Percentiles rank a stretch among this genome's conserved stretches.
phyloP scores from a whole-genome alignment of 2,329 filamentous ascomycete species.

The Diaporthe humulicola region DNA sequence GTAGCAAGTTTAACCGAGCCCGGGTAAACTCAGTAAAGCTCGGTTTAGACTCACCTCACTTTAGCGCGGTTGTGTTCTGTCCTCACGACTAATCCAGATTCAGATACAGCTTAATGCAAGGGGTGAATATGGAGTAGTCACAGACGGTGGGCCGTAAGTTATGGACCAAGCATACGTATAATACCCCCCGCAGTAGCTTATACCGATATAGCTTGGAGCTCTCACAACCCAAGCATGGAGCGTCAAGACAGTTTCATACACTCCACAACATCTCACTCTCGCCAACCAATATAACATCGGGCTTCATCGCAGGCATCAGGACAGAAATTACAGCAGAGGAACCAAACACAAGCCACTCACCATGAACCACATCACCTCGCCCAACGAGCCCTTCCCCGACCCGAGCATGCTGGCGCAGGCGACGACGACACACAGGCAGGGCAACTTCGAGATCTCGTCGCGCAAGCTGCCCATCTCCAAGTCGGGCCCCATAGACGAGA shows the following conservation, averaged over 20 bases:
- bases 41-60: too few relatives aligned
- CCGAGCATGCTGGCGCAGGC: conserved; percentile 63
- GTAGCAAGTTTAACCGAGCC: too few relatives aligned
- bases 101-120: too few relatives aligned
- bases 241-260: conserved; percentile 1
- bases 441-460: conserved; percentile 80
- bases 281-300: background rate
- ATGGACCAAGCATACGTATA: background rate
- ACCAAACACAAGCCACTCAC: conserved; percentile 7
- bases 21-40: too few relatives aligned
- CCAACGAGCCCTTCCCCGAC: conserved; percentile 68
- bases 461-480: conserved; percentile 97
- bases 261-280: background rate
- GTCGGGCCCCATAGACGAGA: conserved; percentile 87
- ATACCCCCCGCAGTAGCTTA: background rate
- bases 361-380: conserved; percentile 57
- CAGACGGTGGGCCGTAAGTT: background rate
- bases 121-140: too few relatives aligned
- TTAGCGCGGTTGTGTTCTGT: too few relatives aligned
- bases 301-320: background rate
- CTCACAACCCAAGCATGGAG: conserved; percentile 9
- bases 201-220: conserved; percentile 1
- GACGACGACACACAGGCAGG: conserved; percentile 70
- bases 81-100: too few relatives aligned
- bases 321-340: background rate